phyloP scores from a whole-genome alignment of 2,329 filamentous ascomycete genomes.

The Trichoderma koningiopsis region DNA sequence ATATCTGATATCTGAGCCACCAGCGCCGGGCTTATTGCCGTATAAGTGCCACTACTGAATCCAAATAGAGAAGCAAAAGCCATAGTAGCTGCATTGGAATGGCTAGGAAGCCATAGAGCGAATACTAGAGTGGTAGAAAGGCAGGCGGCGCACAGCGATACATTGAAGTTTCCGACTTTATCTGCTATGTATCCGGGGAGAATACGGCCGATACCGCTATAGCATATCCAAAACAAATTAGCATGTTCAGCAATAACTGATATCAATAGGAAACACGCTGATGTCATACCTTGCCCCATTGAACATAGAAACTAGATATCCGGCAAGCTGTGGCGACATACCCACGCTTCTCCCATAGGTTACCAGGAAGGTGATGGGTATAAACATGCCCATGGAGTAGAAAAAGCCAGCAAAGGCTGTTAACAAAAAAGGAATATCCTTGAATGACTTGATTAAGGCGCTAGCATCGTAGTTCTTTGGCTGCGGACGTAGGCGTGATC shows the following conservation, averaged over 20 bases:
- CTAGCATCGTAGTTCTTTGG: neutral
- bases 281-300: neutral
- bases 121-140: neutral
- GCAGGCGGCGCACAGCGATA: neutral
- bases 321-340: neutral
- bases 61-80: neutral
- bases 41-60: neutral
- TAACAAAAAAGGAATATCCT: neutral
- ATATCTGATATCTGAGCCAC: slow-evolving; percentile 13
- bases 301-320: neutral
- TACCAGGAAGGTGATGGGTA: slow-evolving; percentile 1
- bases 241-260: neutral
- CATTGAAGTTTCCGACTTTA: neutral
- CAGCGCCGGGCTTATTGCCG: neutral
- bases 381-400: slow-evolving; percentile 1
- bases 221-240: neutral
- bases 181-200: neutral
- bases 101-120: slow-evolving; percentile 1
- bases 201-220: neutral
- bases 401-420: neutral
- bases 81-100: neutral
- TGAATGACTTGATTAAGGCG: neutral
- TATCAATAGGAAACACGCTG: neutral
- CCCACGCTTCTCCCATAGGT: neutral
- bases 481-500: neutral